Conservation (phyloP, 2,329 filamentous ascomycete species). For the Dactylonectria macrodidyma region DNA sequence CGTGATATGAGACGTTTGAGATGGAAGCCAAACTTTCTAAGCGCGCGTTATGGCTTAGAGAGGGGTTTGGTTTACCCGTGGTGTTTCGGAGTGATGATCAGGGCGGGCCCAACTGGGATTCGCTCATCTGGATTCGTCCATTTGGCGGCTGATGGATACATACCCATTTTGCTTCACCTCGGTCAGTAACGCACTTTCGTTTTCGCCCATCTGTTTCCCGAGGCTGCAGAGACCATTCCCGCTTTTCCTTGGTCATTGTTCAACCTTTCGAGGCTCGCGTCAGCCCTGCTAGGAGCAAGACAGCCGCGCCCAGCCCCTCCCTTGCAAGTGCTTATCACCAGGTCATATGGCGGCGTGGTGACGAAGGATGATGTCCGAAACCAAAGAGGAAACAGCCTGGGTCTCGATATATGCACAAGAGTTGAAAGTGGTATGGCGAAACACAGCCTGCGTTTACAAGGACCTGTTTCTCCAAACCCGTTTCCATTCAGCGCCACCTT, state of each 20-base stretch:
- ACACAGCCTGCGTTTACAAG: not conserved
- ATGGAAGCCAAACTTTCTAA: not conserved
- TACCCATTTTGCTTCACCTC: conserved; percentile 11
- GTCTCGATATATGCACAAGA: conserved; percentile 26
- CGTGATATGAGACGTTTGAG: conserved; percentile 7
- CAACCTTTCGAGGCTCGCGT: conserved; percentile 40
- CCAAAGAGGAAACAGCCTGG: conserved; percentile 20
- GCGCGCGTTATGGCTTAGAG: not conserved
- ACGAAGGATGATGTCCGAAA: conserved; percentile 18
- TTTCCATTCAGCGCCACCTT: not conserved
- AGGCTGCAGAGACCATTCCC: conserved; percentile 24
- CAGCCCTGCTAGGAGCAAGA: conserved; percentile 42
- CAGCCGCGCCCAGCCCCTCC: conserved; percentile 26
- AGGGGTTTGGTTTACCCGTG: not conserved
- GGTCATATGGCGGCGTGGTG: not conserved
- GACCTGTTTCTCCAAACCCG: not conserved
- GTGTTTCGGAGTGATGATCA: conserved; percentile 9
- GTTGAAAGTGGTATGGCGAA: conserved; percentile 3
- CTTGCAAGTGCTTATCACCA: conserved; percentile 46
- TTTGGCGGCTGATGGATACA: not conserved
- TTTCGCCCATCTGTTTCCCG: conserved; percentile 23
- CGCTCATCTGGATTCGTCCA: not conserved
- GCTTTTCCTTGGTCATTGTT: conserved; percentile 20
- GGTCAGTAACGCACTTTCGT: conserved; percentile 6
- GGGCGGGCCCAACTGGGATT: conserved; percentile 1